phyloP scores from a whole-genome alignment of 176 grass and related monocot genomes.

The Phoenix roebelenii region DNA sequence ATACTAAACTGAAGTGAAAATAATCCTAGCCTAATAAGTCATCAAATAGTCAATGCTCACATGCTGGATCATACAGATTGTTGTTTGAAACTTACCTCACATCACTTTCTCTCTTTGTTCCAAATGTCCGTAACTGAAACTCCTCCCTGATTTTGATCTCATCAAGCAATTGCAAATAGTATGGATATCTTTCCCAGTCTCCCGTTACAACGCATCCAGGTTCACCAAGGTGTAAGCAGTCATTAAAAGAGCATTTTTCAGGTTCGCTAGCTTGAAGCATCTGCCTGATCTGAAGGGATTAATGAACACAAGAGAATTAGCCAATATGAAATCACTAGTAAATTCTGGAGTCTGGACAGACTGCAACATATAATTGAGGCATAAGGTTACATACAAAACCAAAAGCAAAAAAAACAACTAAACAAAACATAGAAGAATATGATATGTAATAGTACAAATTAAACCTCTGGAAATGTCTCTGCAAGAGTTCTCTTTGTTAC shows the following conservation, averaged over 20 bases:
- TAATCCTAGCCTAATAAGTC: no score
- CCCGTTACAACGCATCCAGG: constrained; percentile 73
- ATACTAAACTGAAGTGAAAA: no score
- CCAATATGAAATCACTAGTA: background rate
- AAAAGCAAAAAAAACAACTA: background rate
- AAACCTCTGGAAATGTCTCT: constrained; percentile 76
- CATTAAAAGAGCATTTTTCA: constrained; percentile 62
- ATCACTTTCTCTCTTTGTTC: constrained; percentile 87
- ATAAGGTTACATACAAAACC: no score
- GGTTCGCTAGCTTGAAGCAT: constrained; percentile 54
- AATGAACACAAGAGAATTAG: constrained; percentile 13
- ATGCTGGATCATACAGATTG: background rate
- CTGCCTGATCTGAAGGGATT: constrained; percentile 60
- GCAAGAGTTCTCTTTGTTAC: constrained; percentile 73
- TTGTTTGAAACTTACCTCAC: constrained; percentile 41
- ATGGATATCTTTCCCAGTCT: constrained; percentile 94
- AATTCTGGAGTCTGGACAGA: no score
- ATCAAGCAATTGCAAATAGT: constrained; percentile 95
- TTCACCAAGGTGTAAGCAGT: constrained; percentile 88
- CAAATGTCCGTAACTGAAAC: constrained; percentile 82
- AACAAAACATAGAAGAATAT: constrained; percentile 1
- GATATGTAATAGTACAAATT: background rate
- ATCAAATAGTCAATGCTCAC: no score
- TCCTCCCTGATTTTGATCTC: constrained; percentile 95
- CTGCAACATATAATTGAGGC: no score